Base-by-base conservation (phyloP, 2,329 filamentous ascomycete genomes). In the Zalaria sp. region DNA sequence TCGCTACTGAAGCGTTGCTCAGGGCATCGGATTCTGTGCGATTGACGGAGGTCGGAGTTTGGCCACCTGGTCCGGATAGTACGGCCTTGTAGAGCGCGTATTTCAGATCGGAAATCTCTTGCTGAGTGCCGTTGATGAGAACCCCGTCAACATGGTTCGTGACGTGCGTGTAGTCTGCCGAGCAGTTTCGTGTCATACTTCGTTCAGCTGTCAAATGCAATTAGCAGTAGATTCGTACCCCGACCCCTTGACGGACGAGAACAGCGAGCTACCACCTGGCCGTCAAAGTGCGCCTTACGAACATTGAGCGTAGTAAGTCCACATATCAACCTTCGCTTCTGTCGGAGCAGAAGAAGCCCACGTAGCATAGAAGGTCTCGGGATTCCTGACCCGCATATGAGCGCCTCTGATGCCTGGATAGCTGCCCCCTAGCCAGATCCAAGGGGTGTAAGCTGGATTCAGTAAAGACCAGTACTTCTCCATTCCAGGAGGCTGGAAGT, bases 381-480 rank as follows among this genome's bases (percentile, higher is more conserved):
- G 51, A 35, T 49, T 52, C 1, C 48, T 43, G 4, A 49, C 43
- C 7, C 51, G 46, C 32, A 48, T 45, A 31, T 46, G 38, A 5
- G 46, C 49, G 18, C 38, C 49, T 5, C 47, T 42, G 31, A 46
- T 44, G 27, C 49, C 51, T 7, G 51, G 47, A 39, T 53, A 51
- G 9, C 43, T 46, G 4, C 49, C 49, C 8, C 49, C 51, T 5
- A 52, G 31, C 43, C 42, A 50, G 18, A 53, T 42, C 49, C 51
- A 52, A 5, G 51, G 48, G 2, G 51, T 49, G 7, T 41, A 26
- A 0, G 38, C 26, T 5, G 48, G 48, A 2, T 44, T 27, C 29
- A 52, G 37, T 8, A 34, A 4, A 5, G 27, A 25, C 34, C 41
- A 47, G 18, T 35, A 35, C 11, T 38, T 8, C 34, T 45, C 42